These are phyloP conservation scores for Microcyclosporella mali DNA, from an alignment of 2,329 filamentous ascomycete species.

Conservation along the genomic window DNA sequence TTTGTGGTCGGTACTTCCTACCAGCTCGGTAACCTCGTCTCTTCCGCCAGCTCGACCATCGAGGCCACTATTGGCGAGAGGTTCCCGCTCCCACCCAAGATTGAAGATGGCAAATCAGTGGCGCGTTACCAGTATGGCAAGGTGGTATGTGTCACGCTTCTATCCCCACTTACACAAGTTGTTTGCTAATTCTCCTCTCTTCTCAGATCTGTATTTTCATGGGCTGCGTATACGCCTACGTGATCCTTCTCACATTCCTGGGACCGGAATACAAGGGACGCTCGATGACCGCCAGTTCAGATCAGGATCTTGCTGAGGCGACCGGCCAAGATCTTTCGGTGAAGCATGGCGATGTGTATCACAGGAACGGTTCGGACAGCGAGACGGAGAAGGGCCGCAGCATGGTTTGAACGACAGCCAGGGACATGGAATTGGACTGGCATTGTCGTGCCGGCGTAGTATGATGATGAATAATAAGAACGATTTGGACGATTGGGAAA, in stretches of 20 bases:
- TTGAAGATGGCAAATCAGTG: slow-evolving; percentile 38
- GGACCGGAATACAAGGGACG: slow-evolving; percentile 48
- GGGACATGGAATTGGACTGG: too few relatives aligned
- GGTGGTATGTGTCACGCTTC: slow-evolving; percentile 61
- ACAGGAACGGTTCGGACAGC: slow-evolving; percentile 1
- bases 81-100: slow-evolving; percentile 33
- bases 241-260: slow-evolving; percentile 56
- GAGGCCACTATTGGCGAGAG: slow-evolving; percentile 38
- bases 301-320: slow-evolving; percentile 29
- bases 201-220: slow-evolving; percentile 54
- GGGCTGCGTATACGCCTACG: slow-evolving; percentile 67
- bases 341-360: slow-evolving; percentile 5
- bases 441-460: too few relatives aligned
- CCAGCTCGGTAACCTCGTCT: slow-evolving; percentile 69
- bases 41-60: slow-evolving; percentile 39
- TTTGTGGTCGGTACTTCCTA: slow-evolving; percentile 70
- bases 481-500: too few relatives aligned
- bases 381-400: slow-evolving; percentile 2
- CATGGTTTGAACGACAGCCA: neutral
- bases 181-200: slow-evolving; percentile 1
- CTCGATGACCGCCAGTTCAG: slow-evolving; percentile 27
- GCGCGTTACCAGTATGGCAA: slow-evolving; percentile 39
- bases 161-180: too few relatives aligned
- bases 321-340: slow-evolving; percentile 14
- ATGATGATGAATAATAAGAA: too few relatives aligned